Evolutionary conservation across 2,329 filamentous ascomycete genomes (phyloP), one percentile per base, ranked within the genome.

Genomic region (Remersonia thermophila): DNA sequence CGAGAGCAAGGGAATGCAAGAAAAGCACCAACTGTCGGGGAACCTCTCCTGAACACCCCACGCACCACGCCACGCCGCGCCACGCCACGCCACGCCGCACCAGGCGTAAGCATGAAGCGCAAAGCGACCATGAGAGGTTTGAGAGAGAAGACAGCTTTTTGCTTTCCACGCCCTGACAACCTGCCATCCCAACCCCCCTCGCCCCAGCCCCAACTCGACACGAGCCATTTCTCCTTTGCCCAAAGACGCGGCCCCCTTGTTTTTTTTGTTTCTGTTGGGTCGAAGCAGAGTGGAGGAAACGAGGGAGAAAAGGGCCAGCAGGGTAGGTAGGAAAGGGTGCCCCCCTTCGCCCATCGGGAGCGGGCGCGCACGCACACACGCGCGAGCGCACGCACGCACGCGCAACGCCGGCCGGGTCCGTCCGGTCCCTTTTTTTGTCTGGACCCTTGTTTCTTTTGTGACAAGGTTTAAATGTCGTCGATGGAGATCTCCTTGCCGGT

Each of bases 401-500:
- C n/a, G n/a, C n/a, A n/a, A n/a, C n/a, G n/a, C n/a, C n/a, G n/a
- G n/a, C n/a, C n/a, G n/a, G n/a, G n/a, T n/a, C n/a, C n/a, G n/a
- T n/a, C n/a, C n/a, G n/a, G n/a, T n/a, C n/a, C n/a, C n/a, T n/a
- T n/a, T n/a, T n/a, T n/a, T n/a, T n/a, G n/a, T n/a, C n/a, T n/a
- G n/a, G n/a, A n/a, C 25, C 31, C 18, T 14, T 14, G 28, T 13
- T 30, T 25, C 28, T 28, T 15, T 17, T 20, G 28, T 17, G 17
- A 30, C 33, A n/a, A 23, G 20, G 17, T 56, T 73, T 77, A 95
- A 61, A 96, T 94, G 62, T 95, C 86, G 67, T 96, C 89, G 59
- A 94, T 84, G 60, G 93, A 85, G 55, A 95, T 78, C 51, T 93
- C 85, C 68, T 84, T 86, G 57, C 60, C 61, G 48, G 71, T 76